Percentiles rank a stretch among this genome's conserved stretches.
Evolutionary conservation across 192 early-diverging fungal species (phyloP).

Genomic region (Allomyces macrogynus): DNA sequence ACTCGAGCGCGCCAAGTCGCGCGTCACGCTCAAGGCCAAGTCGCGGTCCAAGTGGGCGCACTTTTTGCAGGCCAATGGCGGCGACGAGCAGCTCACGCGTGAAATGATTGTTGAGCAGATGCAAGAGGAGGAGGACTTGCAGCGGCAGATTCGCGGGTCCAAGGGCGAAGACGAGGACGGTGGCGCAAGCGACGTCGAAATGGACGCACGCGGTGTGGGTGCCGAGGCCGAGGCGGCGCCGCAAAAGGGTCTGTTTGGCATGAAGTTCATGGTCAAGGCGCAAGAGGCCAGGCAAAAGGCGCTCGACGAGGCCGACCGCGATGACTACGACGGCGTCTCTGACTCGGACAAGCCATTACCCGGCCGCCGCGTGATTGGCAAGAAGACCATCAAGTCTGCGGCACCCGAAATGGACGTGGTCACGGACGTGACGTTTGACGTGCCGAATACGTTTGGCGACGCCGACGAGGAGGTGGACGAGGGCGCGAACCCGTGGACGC

Average conservation of each 20-base stretch:
- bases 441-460: neutral
- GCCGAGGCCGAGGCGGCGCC: conserved; percentile 14
- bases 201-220: no score
- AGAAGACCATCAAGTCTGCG: neutral
- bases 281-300: conserved; percentile 6
- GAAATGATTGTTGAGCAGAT: conserved; percentile 73
- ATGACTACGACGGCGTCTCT: conserved; percentile 1
- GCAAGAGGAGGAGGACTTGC: conserved; percentile 49
- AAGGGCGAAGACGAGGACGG: conserved; percentile 16
- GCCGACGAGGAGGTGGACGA: conserved; percentile 5
- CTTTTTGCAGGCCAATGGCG: conserved; percentile 2
- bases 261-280: conserved; percentile 97
- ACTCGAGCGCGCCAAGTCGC: conserved; percentile 63
- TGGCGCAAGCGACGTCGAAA: conserved; percentile 3
- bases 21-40: conserved; percentile 84
- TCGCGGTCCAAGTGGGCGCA: conserved; percentile 91
- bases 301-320: neutral
- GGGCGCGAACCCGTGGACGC: neutral
- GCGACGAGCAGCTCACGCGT: conserved; percentile 39
- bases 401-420: neutral
- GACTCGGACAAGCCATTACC: conserved; percentile 3
- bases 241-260: conserved; percentile 65
- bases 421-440: conserved; percentile 1
- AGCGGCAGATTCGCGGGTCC: conserved; percentile 45
- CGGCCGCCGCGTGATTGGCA: neutral